Conservation (phyloP, 1,284 basidiomycete genomes). For the Cerioporus squamosus region DNA sequence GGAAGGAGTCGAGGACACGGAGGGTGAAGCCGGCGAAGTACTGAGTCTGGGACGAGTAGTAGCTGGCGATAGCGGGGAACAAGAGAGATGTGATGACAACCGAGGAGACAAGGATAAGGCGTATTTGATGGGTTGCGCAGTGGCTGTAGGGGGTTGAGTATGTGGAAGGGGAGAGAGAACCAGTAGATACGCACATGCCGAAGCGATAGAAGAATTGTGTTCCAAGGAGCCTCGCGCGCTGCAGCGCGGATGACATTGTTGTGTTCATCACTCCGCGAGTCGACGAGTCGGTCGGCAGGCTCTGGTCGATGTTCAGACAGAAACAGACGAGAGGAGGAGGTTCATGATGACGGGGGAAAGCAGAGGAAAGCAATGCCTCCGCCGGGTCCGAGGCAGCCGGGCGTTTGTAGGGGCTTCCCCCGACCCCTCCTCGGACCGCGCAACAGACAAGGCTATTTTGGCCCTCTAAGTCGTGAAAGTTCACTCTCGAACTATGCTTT, state of each 20-base stretch:
- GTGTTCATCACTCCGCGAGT: constrained; percentile 14
- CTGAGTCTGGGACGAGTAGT: constrained; percentile 71
- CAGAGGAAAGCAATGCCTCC: background rate
- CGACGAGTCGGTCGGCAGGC: background rate
- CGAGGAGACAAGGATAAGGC: constrained; percentile 91
- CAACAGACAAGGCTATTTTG: too few relatives aligned
- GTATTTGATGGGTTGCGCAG: constrained; percentile 89
- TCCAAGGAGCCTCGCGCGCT: constrained; percentile 45
- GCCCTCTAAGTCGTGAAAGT: too few relatives aligned
- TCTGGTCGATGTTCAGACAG: background rate
- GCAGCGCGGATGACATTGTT: constrained; percentile 27
- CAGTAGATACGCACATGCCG: constrained; percentile 63
- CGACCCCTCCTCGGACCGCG: background rate
- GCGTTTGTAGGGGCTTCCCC: background rate
- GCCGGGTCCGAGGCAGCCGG: background rate
- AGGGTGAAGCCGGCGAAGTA: constrained; percentile 61
- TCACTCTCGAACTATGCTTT: too few relatives aligned
- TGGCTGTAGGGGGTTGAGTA: constrained; percentile 51
- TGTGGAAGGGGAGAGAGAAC: constrained; percentile 7
- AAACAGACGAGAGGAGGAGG: background rate
- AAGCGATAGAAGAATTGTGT: constrained; percentile 69
- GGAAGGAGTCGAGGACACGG: constrained; percentile 63
- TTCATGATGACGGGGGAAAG: constrained; percentile 4
- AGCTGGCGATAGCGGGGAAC: constrained; percentile 89
- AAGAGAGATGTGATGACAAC: constrained; percentile 96